phyloP scores from a whole-genome alignment of 225 moss, liverwort and hornwort genomes.

The Neckera pumila region DNA sequence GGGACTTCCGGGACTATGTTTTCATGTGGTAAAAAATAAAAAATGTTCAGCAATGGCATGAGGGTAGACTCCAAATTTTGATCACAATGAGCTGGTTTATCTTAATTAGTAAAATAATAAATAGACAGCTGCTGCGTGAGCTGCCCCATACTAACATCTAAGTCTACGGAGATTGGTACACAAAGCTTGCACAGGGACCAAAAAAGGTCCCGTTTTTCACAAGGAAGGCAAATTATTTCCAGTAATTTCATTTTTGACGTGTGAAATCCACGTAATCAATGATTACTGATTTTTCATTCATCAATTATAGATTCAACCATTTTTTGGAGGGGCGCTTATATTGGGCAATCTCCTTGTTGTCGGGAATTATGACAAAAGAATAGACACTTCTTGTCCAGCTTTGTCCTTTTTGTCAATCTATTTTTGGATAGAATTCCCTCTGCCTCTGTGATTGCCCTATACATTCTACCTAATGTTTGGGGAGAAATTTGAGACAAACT shows the following conservation, averaged over 20 bases:
- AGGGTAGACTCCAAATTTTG: no score
- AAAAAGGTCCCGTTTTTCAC: no score
- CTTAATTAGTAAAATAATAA: no score
- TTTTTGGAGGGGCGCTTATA: not conserved
- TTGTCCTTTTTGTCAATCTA: no score
- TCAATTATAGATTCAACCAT: not conserved
- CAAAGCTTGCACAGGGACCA: no score
- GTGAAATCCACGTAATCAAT: accelerated
- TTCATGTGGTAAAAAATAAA: no score
- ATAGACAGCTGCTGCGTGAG: no score
- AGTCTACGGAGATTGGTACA: no score
- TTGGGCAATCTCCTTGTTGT: not conserved
- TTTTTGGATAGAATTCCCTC: not conserved
- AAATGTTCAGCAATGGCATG: no score
- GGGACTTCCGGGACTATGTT: no score
- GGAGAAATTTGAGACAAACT: not conserved
- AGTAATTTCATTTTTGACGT: accelerated
- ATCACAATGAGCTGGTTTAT: no score
- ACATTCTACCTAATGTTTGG: not conserved
- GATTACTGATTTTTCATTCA: not conserved
- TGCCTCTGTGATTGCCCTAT: accelerated
- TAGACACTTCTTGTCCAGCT: accelerated
- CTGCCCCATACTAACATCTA: no score
- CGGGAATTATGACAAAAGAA: not conserved
- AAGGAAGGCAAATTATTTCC: not conserved